A percentile compares a stretch with the other conserved stretches of the same genome.
Conservation (phyloP, 129 eudicot species). For the Calendula officinalis region DNA sequence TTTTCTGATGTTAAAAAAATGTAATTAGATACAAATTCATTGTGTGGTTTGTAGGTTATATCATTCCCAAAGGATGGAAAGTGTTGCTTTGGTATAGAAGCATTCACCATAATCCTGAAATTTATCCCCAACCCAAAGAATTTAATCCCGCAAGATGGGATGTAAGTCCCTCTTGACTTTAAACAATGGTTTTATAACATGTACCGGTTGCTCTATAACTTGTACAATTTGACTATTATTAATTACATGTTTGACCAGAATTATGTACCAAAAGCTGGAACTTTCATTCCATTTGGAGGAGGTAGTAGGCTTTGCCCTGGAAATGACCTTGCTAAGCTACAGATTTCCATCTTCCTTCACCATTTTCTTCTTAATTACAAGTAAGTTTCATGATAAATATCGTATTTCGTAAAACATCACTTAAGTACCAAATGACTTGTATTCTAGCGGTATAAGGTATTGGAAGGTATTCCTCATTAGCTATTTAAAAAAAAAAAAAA, state of each 20-base stretch:
- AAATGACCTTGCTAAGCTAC: constrained; percentile 90
- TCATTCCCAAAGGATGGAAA: constrained; percentile 92
- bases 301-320: constrained; percentile 95
- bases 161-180: constrained; percentile 42
- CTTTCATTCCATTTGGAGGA: constrained; percentile 85
- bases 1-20: background rate
- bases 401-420: background rate
- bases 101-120: constrained; percentile 60
- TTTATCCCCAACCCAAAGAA: constrained; percentile 52
- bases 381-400: constrained; percentile 35
- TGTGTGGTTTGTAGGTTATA: constrained; percentile 48
- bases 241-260: constrained; percentile 35
- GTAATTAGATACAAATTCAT: background rate
- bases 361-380: constrained; percentile 66
- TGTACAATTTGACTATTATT: constrained; percentile 6
- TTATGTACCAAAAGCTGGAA: constrained; percentile 62
- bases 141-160: constrained; percentile 88
- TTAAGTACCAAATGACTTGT: too few species aligned
- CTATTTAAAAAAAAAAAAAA: too few species aligned
- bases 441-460: too few species aligned
- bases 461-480: too few species aligned
- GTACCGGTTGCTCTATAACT: background rate
- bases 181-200: constrained; percentile 9
- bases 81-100: constrained; percentile 75
- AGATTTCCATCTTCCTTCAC: constrained; percentile 78